Conservation (phyloP, 441 rosid genomes). For the Raphanus hybrid region DNA sequence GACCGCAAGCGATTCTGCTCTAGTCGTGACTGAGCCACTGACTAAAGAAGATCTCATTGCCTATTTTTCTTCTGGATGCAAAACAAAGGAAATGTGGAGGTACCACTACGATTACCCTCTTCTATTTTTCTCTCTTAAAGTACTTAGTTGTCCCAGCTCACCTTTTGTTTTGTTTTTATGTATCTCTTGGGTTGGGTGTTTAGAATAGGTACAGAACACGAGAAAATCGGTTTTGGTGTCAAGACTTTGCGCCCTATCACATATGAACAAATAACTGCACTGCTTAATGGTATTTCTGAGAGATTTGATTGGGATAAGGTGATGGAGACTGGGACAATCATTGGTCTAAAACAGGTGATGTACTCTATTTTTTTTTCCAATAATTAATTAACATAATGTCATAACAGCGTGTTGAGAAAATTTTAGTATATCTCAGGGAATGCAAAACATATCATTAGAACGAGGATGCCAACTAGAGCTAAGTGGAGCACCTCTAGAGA, state of each 20-base stretch:
- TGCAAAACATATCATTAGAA: constrained; percentile 7
- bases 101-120: neutral
- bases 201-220: constrained; percentile 98
- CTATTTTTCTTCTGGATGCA: constrained; percentile 3
- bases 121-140: neutral
- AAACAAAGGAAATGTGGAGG: constrained; percentile 3
- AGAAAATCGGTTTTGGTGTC: constrained; percentile 85
- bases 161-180: no score
- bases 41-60: constrained; percentile 3
- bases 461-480: constrained; percentile 56
- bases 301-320: constrained; percentile 93
- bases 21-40: neutral
- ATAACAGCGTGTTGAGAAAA: neutral
- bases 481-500: constrained; percentile 95
- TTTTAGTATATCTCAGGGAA: neutral
- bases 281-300: constrained; percentile 88
- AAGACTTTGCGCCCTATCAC: constrained; percentile 73
- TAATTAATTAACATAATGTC: neutral
- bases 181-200: constrained; percentile 34
- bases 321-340: constrained; percentile 75
- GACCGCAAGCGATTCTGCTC: neutral
- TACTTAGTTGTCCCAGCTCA: neutral
- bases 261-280: constrained; percentile 78
- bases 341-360: constrained; percentile 83
- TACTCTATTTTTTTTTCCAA: neutral